Conservation (phyloP, 768 basidiomycete genomes). For the Phallus indusiatus region DNA sequence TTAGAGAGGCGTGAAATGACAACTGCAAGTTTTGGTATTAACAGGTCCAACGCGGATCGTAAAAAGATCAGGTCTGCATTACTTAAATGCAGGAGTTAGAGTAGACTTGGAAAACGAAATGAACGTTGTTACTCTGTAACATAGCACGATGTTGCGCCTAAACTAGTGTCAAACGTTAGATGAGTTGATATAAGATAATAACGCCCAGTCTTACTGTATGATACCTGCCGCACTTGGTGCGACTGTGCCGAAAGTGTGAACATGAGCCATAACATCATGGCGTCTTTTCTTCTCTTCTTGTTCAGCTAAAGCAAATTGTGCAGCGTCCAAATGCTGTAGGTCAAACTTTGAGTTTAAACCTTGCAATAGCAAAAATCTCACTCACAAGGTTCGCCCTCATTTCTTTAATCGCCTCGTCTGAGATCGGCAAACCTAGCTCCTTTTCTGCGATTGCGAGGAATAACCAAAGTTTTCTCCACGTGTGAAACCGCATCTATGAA, state of each 20-base stretch:
- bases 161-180: constrained; percentile 28
- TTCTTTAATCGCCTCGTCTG: constrained; percentile 85
- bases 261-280: constrained; percentile 99
- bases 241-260: constrained; percentile 91
- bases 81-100: constrained; percentile 31
- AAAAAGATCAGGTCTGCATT: constrained; percentile 99
- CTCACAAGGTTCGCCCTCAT: constrained; percentile 89
- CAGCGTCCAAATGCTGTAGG: constrained; percentile 63
- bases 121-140: constrained; percentile 80
- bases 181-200: neutral
- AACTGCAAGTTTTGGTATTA: constrained; percentile 80
- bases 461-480: constrained; percentile 94
- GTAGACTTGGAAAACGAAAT: neutral
- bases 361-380: neutral
- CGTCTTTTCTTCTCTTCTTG: constrained; percentile 93
- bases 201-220: constrained; percentile 59
- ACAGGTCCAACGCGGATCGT: constrained; percentile 72
- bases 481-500: constrained; percentile 80
- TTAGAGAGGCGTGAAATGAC: constrained; percentile 80
- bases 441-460: constrained; percentile 95
- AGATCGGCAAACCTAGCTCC: constrained; percentile 83
- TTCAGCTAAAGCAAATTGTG: constrained; percentile 88
- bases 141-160: constrained; percentile 98
- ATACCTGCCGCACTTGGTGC: constrained; percentile 94
- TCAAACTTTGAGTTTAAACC: neutral